These are phyloP conservation scores for Dorcoceras hygrometricum DNA, from an alignment of 257 asterid species.

Conservation along the genomic window DNA sequence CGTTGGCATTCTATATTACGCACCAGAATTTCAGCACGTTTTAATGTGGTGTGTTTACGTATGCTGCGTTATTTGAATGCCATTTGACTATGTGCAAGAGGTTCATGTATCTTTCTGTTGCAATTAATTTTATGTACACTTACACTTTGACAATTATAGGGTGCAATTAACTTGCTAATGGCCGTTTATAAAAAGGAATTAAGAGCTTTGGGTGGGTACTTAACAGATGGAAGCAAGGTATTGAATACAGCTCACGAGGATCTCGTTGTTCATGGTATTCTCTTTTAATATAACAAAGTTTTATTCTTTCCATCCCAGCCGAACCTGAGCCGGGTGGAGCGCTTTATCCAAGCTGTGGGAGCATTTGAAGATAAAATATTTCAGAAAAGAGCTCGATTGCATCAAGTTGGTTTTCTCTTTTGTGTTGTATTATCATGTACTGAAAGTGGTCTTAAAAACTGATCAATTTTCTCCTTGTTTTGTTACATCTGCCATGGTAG, in stretches of 20 bases:
- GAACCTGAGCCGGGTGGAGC: constrained; percentile 75
- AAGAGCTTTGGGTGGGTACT: constrained; percentile 69
- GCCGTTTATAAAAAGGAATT: constrained; percentile 95
- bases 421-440: background rate
- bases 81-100: constrained; percentile 2
- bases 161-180: constrained; percentile 91
- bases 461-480: constrained; percentile 8
- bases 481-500: background rate
- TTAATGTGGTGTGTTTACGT: background rate
- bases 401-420: constrained; percentile 54
- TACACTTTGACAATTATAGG: constrained; percentile 44
- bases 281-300: background rate
- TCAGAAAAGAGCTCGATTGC: constrained; percentile 82
- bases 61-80: constrained; percentile 11
- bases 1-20: constrained; percentile 1
- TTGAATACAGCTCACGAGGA: background rate
- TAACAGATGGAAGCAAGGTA: constrained; percentile 89
- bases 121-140: constrained; percentile 19
- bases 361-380: constrained; percentile 86
- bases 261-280: constrained; percentile 9
- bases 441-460: background rate
- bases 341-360: constrained; percentile 94
- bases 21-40: constrained; percentile 2
- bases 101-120: background rate
- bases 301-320: constrained; percentile 51